phyloP scores from a whole-genome alignment of 495 filamentous ascomycete species.

The Podospora tetraspora region DNA sequence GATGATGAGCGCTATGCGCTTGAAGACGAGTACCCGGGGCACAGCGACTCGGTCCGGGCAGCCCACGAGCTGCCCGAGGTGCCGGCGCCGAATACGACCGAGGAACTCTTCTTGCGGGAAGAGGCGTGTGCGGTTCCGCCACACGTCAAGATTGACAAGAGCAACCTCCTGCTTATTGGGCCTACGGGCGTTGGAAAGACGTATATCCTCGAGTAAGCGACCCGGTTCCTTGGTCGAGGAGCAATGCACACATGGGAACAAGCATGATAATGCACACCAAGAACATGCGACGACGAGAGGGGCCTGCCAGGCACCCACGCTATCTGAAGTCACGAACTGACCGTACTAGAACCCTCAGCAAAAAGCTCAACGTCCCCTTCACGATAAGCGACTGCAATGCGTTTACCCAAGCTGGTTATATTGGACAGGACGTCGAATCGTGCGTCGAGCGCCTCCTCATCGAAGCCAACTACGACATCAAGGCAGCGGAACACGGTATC shows the following conservation, averaged over 20 bases:
- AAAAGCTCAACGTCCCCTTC: slow-evolving; percentile 81
- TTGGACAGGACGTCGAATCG: slow-evolving; percentile 91
- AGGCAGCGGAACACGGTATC: slow-evolving; percentile 82
- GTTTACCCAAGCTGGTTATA: slow-evolving; percentile 95
- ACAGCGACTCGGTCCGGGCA: slow-evolving; percentile 55
- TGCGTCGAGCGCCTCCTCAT: slow-evolving; percentile 86
- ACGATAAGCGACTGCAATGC: slow-evolving; percentile 97
- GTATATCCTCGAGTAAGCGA: slow-evolving; percentile 70
- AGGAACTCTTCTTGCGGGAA: slow-evolving; percentile 38
- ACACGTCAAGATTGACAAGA: slow-evolving; percentile 84
- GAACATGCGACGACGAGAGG: neutral
- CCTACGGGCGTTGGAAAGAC: slow-evolving; percentile 97
- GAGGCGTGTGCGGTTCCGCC: slow-evolving; percentile 42
- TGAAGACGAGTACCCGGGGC: slow-evolving; percentile 76
- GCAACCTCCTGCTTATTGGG: slow-evolving; percentile 87
- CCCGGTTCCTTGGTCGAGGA: neutral
- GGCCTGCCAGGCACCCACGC: neutral
- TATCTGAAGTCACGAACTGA: slow-evolving; percentile 1
- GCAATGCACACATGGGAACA: neutral
- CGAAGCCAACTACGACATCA: slow-evolving; percentile 84
- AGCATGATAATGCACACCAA: neutral
- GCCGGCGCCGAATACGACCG: slow-evolving; percentile 16
- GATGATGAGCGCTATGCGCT: slow-evolving; percentile 28
- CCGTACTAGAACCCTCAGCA: slow-evolving; percentile 41
- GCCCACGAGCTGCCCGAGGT: slow-evolving; percentile 26